These are phyloP conservation scores for Daldinia sp. DNA, from an alignment of 2,329 filamentous ascomycete species.

Conservation along the genomic window DNA sequence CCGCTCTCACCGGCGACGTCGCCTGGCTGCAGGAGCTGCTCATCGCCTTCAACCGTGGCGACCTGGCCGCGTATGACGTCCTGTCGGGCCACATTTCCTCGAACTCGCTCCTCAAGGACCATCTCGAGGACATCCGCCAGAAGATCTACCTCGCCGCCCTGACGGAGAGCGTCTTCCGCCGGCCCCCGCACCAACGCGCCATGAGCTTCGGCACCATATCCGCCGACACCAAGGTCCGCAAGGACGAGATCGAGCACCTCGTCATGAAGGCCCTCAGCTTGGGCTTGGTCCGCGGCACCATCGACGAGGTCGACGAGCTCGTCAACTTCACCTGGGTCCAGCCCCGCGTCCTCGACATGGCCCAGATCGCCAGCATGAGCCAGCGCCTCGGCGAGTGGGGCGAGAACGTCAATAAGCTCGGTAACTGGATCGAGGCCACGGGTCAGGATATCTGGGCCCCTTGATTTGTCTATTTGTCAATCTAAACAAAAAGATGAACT, in stretches of 20 bases:
- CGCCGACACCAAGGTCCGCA: constrained; percentile 90
- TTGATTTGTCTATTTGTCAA: constrained; percentile 32
- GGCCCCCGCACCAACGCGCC: constrained; percentile 92
- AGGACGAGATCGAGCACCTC: constrained; percentile 94
- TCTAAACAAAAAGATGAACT: background rate
- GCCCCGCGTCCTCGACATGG: constrained; percentile 96
- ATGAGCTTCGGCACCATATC: constrained; percentile 93
- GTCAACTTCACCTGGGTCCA: constrained; percentile 99
- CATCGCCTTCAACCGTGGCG: constrained; percentile 96
- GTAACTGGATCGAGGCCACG: constrained; percentile 95
- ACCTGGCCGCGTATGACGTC: constrained; percentile 86
- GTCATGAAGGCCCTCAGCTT: constrained; percentile 99
- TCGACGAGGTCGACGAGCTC: constrained; percentile 95
- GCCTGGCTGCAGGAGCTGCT: constrained; percentile 95
- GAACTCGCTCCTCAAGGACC: constrained; percentile 81
- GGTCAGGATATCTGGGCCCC: constrained; percentile 97
- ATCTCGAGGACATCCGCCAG: constrained; percentile 88
- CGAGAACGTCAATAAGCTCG: constrained; percentile 92
- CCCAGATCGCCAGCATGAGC: constrained; percentile 94
- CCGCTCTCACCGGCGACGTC: constrained; percentile 82
- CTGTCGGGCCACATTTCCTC: constrained; percentile 84
- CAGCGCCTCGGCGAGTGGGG: constrained; percentile 93
- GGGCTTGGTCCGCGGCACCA: constrained; percentile 88
- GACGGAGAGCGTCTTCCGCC: constrained; percentile 95
- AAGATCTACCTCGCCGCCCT: constrained; percentile 98